These are phyloP conservation scores for Colletotrichum cuscutae DNA, from an alignment of 2,329 filamentous ascomycete species.

Conservation along the genomic window DNA sequence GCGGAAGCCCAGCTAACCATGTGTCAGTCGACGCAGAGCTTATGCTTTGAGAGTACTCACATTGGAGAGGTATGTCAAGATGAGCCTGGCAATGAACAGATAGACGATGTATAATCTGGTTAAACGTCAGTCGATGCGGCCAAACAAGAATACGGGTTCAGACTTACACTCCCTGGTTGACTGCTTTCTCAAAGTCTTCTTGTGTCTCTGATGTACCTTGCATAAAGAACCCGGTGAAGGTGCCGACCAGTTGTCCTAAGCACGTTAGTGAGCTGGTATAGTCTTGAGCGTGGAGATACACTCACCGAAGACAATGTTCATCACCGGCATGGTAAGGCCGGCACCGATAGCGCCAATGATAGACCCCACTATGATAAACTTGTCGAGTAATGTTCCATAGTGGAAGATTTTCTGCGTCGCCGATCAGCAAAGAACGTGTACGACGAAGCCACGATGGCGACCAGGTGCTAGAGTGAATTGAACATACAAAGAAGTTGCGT, in stretches of 20 bases:
- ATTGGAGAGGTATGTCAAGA: conserved; percentile 45
- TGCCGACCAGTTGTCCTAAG: conserved; percentile 42
- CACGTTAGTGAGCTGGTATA: not conserved
- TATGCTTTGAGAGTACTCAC: conserved; percentile 36
- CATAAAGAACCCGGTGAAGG: conserved; percentile 41
- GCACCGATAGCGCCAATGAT: conserved; percentile 26
- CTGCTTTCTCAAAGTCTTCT: conserved; percentile 24
- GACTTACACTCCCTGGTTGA: conserved; percentile 38
- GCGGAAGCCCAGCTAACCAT: conserved; percentile 54
- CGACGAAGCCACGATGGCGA: too few species aligned
- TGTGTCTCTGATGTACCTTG: conserved; percentile 32
- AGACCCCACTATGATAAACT: conserved; percentile 26
- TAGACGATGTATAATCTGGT: conserved; percentile 48
- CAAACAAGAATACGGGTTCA: not conserved
- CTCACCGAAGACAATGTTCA: conserved; percentile 48
- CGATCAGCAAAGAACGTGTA: not conserved
- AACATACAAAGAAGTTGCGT: conserved; percentile 32
- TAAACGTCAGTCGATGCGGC: not conserved
- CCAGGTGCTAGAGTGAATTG: not conserved
- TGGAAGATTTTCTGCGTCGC: conserved; percentile 15
- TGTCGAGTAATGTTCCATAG: conserved; percentile 23
- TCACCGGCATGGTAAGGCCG: conserved; percentile 43
- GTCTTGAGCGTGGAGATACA: not conserved
- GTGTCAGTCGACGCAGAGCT: not conserved
- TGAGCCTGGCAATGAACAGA: conserved; percentile 46